A percentile compares a stretch with the other conserved stretches of the same genome.
phyloP scores from a whole-genome alignment of 345 rosid species.

The Populus euphratica region DNA sequence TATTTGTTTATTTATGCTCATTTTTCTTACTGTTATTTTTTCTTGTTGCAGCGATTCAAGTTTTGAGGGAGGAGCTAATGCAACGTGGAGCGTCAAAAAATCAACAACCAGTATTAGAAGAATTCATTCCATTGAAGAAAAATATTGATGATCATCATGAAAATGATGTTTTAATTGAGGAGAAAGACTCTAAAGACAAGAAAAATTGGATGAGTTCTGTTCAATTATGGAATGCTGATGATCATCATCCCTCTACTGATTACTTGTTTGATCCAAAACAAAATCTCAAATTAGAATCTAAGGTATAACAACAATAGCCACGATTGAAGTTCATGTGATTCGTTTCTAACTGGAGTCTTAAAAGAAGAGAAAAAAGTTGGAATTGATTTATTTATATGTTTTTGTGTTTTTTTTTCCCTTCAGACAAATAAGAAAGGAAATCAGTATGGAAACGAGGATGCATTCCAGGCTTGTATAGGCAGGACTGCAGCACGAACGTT shows the following conservation, averaged over 20 bases:
- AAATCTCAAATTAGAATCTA: slow-evolving; percentile 34
- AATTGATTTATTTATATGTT: background rate
- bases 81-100: slow-evolving; percentile 34
- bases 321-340: background rate
- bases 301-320: slow-evolving; percentile 30
- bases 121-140: slow-evolving; percentile 62
- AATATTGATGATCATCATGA: slow-evolving; percentile 12
- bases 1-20: background rate
- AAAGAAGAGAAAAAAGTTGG: background rate
- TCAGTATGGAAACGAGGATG: slow-evolving; percentile 24
- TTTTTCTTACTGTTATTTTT: background rate
- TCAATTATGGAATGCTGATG: slow-evolving; percentile 57
- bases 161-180: slow-evolving; percentile 21
- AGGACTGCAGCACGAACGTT: slow-evolving; percentile 32
- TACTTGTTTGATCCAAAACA: slow-evolving; percentile 29
- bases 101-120: slow-evolving; percentile 66
- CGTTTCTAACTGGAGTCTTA: background rate
- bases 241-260: slow-evolving; percentile 15
- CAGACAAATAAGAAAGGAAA: slow-evolving; percentile 46
- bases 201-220: slow-evolving; percentile 65
- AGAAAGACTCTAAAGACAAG: slow-evolving; percentile 51
- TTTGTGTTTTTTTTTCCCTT: background rate
- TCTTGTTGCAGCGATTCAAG: slow-evolving; percentile 55
- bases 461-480: slow-evolving; percentile 33
- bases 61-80: slow-evolving; percentile 47